These are phyloP conservation scores for Alternaria arborescens DNA, from an alignment of 2,329 filamentous ascomycete genomes.

Conservation along the genomic window DNA sequence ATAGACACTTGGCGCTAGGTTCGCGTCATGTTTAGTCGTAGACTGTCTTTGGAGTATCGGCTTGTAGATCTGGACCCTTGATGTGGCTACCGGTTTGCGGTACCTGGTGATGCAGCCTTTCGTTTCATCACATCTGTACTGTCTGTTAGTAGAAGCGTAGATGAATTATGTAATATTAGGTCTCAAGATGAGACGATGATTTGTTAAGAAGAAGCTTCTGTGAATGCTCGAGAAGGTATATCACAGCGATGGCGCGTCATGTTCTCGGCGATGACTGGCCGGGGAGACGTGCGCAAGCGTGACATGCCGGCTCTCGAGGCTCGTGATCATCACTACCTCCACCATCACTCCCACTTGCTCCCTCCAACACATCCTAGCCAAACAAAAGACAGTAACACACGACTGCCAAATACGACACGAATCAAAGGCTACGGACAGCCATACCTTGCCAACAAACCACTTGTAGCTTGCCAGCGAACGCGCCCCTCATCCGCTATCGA, in stretches of 20 bases:
- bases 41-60: neutral
- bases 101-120: neutral
- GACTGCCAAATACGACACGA: neutral
- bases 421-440: conserved; percentile 2
- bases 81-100: neutral
- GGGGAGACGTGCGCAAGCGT: conserved; percentile 34
- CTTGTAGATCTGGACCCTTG: neutral
- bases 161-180: neutral
- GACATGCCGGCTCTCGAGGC: conserved; percentile 29
- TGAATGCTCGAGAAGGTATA: conserved; percentile 13
- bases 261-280: conserved; percentile 29
- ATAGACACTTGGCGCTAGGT: neutral
- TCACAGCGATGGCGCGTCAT: conserved; percentile 12
- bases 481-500: conserved; percentile 38
- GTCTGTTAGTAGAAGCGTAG: neutral
- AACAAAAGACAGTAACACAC: conserved; percentile 1
- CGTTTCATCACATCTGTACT: neutral
- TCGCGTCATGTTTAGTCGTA: neutral
- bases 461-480: conserved; percentile 28
- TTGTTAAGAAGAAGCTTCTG: neutral
- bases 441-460: conserved; percentile 35
- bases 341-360: conserved; percentile 14
- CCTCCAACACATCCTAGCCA: conserved; percentile 10
- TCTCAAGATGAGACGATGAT: neutral
- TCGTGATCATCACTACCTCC: conserved; percentile 35